Evolutionary conservation across 2,329 filamentous ascomycete genomes (phyloP), one percentile per base, ranked within the genome.

Genomic region (Monosporascus sp.): DNA sequence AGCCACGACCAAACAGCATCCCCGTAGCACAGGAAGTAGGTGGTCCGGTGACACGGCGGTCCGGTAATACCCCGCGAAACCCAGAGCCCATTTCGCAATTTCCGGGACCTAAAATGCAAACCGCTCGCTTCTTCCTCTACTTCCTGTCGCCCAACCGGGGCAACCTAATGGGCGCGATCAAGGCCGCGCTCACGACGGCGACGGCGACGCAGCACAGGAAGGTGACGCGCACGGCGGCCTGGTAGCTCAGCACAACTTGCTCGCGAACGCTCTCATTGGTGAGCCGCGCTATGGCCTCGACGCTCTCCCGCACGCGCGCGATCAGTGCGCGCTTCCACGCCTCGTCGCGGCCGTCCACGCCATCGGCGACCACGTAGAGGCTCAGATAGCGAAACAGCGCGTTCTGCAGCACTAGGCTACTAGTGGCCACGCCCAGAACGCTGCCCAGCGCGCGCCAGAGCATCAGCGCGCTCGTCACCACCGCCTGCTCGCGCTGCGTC

Each of bases 331-430:
- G 74, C 62, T 84, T 87, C 24, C 83, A 74, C 0, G 74, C 72
- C 0, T 83, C 86, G 0, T 74, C 53, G 20, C 39, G 52, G 7
- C 24, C 38, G 36, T 39, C 46, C 15, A 24, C 45, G 22, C 39
- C 46, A 47, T 53, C 50, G 35, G n/a, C 20, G 22, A n/a, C 76
- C 8, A 92, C 85, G 36, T 79, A 76, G 11, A 66, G 57, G 5
- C 80, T 69, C 5, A 93, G 75, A 59, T 85, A 86, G 18, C 75
- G 70, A 8, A 80, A 70, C 50, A 93, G 72, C 1, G 81, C 77
- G 62, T 90, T 90, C 71, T 93, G 88, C 56, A 92, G 73, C 7
- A 90, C 81, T 53, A 90, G 77, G 65, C 85, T 88, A 59, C 83
- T 88, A 50, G 79, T 73, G 1, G 88, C 83, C 45, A 92, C 81